Conservation (phyloP, 495 filamentous ascomycete species). For the Rusavskia elegans region DNA sequence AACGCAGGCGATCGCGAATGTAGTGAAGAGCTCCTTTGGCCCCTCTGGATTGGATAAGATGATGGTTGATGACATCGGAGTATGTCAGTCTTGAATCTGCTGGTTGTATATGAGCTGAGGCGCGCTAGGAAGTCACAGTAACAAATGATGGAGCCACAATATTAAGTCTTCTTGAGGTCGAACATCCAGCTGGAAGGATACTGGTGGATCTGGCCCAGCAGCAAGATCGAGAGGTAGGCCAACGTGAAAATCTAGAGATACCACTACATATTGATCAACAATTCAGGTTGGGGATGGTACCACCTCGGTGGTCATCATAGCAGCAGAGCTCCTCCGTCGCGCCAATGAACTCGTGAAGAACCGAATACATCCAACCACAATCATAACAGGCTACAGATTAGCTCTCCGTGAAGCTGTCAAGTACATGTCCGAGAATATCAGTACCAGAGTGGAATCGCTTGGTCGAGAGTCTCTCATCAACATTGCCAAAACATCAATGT, state of each 20-base stretch:
- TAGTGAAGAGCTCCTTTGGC: constrained; percentile 96
- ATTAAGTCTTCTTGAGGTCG: constrained; percentile 82
- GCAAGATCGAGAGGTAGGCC: constrained; percentile 79
- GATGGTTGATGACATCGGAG: constrained; percentile 99
- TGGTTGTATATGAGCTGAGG: constrained; percentile 16
- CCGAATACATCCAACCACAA: constrained; percentile 98
- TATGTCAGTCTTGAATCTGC: constrained; percentile 26
- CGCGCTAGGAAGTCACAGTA: constrained; percentile 78
- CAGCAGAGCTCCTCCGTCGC: constrained; percentile 83
- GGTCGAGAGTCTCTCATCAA: constrained; percentile 79
- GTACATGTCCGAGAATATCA: constrained; percentile 97
- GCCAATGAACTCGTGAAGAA: constrained; percentile 98
- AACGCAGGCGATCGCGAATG: constrained; percentile 94
- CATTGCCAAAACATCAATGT: constrained; percentile 99
- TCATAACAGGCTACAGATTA: constrained; percentile 95
- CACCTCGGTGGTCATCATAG: constrained; percentile 93
- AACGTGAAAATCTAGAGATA: not conserved
- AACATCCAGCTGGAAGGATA: constrained; percentile 97
- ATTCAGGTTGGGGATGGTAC: constrained; percentile 81
- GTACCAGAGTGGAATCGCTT: constrained; percentile 81
- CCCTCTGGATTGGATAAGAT: constrained; percentile 97
- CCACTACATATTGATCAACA: constrained; percentile 9
- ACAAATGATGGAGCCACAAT: constrained; percentile 99
- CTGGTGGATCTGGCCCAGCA: constrained; percentile 94
- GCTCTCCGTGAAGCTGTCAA: constrained; percentile 92